These are phyloP conservation scores for Parmales sp. DNA, from an alignment of 108 stramenopile species.

Conservation along the genomic window DNA sequence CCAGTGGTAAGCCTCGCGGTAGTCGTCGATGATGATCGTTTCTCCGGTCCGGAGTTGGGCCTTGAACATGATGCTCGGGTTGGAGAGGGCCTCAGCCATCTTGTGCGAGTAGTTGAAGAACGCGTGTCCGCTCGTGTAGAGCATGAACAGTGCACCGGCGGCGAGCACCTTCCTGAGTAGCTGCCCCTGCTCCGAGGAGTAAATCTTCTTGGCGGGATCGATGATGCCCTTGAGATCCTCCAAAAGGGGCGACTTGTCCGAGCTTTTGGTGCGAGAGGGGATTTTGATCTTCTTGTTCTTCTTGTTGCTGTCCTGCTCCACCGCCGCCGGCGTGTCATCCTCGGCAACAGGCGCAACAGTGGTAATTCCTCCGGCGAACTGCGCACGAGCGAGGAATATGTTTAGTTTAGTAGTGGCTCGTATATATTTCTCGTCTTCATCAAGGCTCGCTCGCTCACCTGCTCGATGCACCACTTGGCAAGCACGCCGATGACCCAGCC, in stretches of 20 bases:
- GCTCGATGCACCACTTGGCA: constrained; percentile 56
- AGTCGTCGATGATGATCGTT: constrained; percentile 84
- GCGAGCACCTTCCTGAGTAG: constrained; percentile 47
- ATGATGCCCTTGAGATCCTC: constrained; percentile 28
- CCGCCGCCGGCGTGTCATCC: background rate
- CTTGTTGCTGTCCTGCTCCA: constrained; percentile 17
- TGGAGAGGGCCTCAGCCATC: constrained; percentile 54
- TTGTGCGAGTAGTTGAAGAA: constrained; percentile 56
- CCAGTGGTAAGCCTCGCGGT: constrained; percentile 98
- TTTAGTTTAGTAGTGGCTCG: background rate
- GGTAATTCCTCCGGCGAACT: background rate
- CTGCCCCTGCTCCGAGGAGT: constrained; percentile 58
- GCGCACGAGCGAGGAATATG: background rate
- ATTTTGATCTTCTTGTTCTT: constrained; percentile 47
- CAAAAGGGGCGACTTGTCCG: constrained; percentile 23
- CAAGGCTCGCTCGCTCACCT: background rate
- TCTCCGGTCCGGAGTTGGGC: constrained; percentile 64
- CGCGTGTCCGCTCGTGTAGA: background rate
- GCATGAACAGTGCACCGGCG: constrained; percentile 41
- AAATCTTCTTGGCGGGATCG: constrained; percentile 34
- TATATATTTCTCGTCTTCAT: background rate
- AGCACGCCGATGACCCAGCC: constrained; percentile 76
- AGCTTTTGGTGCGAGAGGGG: background rate
- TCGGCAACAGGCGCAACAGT: background rate
- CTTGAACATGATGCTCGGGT: constrained; percentile 86